A percentile compares a stretch with the other conserved stretches of the same genome.
These are phyloP conservation scores for Russula emetica DNA, from an alignment of 768 basidiomycete genomes.

Conservation along the genomic window DNA sequence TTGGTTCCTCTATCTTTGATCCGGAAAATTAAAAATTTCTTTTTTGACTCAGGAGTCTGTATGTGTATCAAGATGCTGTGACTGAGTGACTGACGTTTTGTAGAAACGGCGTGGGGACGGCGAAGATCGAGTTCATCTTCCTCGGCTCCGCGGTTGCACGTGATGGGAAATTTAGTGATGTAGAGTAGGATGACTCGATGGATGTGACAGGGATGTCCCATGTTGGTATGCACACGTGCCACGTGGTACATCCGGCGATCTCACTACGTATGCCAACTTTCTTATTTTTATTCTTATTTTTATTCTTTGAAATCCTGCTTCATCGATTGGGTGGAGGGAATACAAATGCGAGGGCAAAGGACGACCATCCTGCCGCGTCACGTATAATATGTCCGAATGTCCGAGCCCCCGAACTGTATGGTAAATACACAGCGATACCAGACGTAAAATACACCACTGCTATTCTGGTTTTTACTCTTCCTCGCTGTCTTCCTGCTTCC, in stretches of 20 bases:
- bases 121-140: slow-evolving; percentile 5
- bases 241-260: not conserved
- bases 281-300: too few species aligned
- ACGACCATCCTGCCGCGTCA: not conserved
- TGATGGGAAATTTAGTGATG: too few species aligned
- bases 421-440: slow-evolving; percentile 1
- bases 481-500: slow-evolving; percentile 80
- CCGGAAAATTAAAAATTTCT: not conserved
- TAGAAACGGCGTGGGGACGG: not conserved
- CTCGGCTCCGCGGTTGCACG: slow-evolving; percentile 7
- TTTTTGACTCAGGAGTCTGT: slow-evolving; percentile 5
- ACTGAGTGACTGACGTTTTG: not conserved
- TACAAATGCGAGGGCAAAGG: slow-evolving; percentile 2
- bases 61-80: not conserved
- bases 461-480: slow-evolving; percentile 48
- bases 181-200: too few species aligned
- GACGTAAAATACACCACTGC: slow-evolving; percentile 18
- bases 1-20: not conserved
- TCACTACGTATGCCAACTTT: too few species aligned
- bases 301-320: not conserved
- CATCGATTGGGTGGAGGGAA: not conserved
- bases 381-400: slow-evolving; percentile 1
- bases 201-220: too few species aligned
- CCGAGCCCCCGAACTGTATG: slow-evolving; percentile 6
- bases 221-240: not conserved